These are phyloP conservation scores for Lactarius pseudohatsudake DNA, from an alignment of 768 basidiomycete species.

Conservation along the genomic window DNA sequence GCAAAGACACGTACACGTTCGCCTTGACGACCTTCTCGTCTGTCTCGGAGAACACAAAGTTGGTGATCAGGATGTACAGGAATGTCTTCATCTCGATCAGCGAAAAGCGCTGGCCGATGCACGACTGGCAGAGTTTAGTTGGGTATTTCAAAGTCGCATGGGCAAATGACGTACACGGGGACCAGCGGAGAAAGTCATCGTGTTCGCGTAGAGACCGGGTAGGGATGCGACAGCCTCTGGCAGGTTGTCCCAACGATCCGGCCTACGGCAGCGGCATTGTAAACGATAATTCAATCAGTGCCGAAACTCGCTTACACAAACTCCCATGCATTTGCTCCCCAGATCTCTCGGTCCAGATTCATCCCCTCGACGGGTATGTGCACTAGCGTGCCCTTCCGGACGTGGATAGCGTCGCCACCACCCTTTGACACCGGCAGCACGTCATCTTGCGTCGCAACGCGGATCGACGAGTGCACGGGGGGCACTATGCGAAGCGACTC, in stretches of 20 bases:
- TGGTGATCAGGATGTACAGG: conserved; percentile 64
- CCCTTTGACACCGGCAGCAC: conserved; percentile 66
- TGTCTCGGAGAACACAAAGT: conserved; percentile 72
- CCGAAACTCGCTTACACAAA: conserved; percentile 54
- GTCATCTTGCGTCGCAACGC: conserved; percentile 77
- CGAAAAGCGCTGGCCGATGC: conserved; percentile 80
- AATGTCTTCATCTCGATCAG: conserved; percentile 83
- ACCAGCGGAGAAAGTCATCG: conserved; percentile 76
- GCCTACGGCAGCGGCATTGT: conserved; percentile 43
- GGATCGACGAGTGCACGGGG: conserved; percentile 77
- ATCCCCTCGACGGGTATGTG: conserved; percentile 80
- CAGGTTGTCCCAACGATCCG: conserved; percentile 78
- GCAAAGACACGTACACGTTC: conserved; percentile 51
- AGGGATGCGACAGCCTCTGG: conserved; percentile 65
- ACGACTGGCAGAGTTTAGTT: conserved; percentile 51
- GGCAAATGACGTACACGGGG: conserved; percentile 58
- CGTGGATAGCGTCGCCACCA: conserved; percentile 47
- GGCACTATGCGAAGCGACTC: conserved; percentile 79
- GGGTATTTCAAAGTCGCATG: background rate
- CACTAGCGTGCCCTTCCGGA: conserved; percentile 70
- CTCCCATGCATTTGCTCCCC: conserved; percentile 80
- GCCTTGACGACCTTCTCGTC: conserved; percentile 75
- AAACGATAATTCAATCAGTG: background rate
- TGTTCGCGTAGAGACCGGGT: conserved; percentile 71
- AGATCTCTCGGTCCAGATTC: conserved; percentile 73